phyloP scores from a whole-genome alignment of 148 eudicot genomes.

The Salicornia ramosissima region DNA sequence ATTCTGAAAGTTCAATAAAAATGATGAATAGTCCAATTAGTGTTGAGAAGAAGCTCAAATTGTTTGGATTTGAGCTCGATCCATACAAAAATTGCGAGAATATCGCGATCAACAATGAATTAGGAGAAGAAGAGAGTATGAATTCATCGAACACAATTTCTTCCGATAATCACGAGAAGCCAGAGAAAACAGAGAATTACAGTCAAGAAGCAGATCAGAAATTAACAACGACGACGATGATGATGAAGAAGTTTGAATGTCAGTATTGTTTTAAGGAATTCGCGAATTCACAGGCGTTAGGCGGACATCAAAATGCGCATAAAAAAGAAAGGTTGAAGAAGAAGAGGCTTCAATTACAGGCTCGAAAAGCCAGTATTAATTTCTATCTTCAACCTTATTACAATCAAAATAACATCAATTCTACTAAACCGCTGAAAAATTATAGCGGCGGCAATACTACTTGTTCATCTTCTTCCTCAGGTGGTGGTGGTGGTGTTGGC shows the following conservation, averaged over 20 bases:
- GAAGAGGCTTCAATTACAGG: constrained; percentile 77
- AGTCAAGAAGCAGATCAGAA: background rate
- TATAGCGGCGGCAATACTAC: background rate
- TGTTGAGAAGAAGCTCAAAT: constrained; percentile 50
- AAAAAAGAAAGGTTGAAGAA: constrained; percentile 86
- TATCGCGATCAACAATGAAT: constrained; percentile 17
- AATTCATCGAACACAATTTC: constrained; percentile 60
- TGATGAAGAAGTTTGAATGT: constrained; percentile 64
- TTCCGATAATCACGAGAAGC: constrained; percentile 7
- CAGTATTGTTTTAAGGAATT: constrained; percentile 74
- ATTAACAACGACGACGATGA: constrained; percentile 13
- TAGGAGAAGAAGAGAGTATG: constrained; percentile 59
- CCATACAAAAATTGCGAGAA: constrained; percentile 16
- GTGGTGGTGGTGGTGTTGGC: too few species aligned
- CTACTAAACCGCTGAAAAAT: background rate
- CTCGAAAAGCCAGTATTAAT: constrained; percentile 62
- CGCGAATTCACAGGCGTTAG: constrained; percentile 80
- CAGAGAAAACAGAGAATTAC: background rate
- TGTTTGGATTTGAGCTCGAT: constrained; percentile 75
- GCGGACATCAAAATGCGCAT: constrained; percentile 94
- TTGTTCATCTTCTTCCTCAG: constrained; percentile 11
- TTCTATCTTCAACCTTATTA: constrained; percentile 49
- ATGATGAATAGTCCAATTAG: constrained; percentile 25
- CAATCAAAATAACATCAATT: constrained; percentile 19
- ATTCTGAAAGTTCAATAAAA: constrained; percentile 15